phyloP scores from a whole-genome alignment of 148 eudicot species.

The Rhododendron ferrugineum region DNA sequence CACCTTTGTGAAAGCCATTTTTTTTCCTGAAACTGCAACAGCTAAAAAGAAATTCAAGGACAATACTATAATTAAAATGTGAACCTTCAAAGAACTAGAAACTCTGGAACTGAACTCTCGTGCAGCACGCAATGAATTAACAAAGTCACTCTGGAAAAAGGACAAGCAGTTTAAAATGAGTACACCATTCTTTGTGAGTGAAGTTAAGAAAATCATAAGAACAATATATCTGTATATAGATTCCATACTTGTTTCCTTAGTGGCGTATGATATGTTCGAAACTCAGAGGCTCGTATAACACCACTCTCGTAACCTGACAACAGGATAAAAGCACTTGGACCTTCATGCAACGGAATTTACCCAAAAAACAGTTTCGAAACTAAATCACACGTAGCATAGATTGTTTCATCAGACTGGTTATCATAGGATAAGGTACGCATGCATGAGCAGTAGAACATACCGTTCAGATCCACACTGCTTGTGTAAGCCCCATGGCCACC shows the following conservation, averaged over 20 bases:
- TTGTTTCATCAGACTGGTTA: slow-evolving; percentile 2
- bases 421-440: not conserved
- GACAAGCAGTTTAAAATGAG: slow-evolving; percentile 11
- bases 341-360: not conserved
- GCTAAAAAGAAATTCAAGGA: slow-evolving; percentile 3
- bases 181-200: not conserved
- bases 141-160: slow-evolving; percentile 47
- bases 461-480: slow-evolving; percentile 54
- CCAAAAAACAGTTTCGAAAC: not conserved
- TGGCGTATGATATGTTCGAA: slow-evolving; percentile 68
- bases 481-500: slow-evolving; percentile 80
- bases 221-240: not conserved
- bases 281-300: slow-evolving; percentile 56
- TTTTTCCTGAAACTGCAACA: slow-evolving; percentile 1
- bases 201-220: slow-evolving; percentile 1
- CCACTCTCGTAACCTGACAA: slow-evolving; percentile 53
- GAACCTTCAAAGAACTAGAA: slow-evolving; percentile 56
- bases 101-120: slow-evolving; percentile 50
- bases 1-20: not conserved
- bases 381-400: not conserved
- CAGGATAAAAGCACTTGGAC: not conserved
- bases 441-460: slow-evolving; percentile 19
- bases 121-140: slow-evolving; percentile 60
- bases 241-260: slow-evolving; percentile 51
- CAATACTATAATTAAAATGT: not conserved